Base-by-base conservation (phyloP, 768 basidiomycete species). In the Amanita molliuscula region DNA sequence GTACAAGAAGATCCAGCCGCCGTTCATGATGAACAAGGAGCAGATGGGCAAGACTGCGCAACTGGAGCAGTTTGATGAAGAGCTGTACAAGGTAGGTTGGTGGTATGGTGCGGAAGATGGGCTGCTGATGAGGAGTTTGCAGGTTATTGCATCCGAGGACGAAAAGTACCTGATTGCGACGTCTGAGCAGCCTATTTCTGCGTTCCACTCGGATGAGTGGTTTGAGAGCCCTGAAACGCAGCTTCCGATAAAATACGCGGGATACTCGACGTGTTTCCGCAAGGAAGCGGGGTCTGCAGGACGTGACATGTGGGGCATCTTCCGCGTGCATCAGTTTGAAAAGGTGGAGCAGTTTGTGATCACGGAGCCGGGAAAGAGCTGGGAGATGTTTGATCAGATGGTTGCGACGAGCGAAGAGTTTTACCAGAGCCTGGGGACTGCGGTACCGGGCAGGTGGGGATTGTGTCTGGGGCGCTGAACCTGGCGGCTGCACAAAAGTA, bases 131-230 rank as follows among this genome's bases (percentile, higher is more conserved):
- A 6, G 9, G 16, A 20, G 25, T 13, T 26, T 20, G 29, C 45
- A 88, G 88, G 86, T 94, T 48, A 86, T 90, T 56, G 93, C 77
- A 7, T 78, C 78, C 33, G 90, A 92, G 50, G 92, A 96, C 60
- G 95, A 98, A 65, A 98, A 97, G 65, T 99, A 99, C 69, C 81
- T 99, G 44, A 99, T 99, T 62, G 96, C 96, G 4, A 99, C 96
- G 44, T 95, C 92, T 42, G 96, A 99, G 67, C 96, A 99, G 64
- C 96, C 96, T 34, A 93, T 99, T 66, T 98, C 96, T 6, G 88
- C 90, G 4, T 88, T 82, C 65, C 92, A 97, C 70, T 79, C 86
- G 44, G 94, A 94, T 59, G 96, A 98, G 67, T 97, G 95, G 92
- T 94, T 99, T 66, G 94, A 95, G 59, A 80, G 82, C 64, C 93